Evolutionary conservation across 2,329 filamentous ascomycete genomes (phyloP), one percentile per base, ranked within the genome.

Genomic region (Talaromyces sp.): DNA sequence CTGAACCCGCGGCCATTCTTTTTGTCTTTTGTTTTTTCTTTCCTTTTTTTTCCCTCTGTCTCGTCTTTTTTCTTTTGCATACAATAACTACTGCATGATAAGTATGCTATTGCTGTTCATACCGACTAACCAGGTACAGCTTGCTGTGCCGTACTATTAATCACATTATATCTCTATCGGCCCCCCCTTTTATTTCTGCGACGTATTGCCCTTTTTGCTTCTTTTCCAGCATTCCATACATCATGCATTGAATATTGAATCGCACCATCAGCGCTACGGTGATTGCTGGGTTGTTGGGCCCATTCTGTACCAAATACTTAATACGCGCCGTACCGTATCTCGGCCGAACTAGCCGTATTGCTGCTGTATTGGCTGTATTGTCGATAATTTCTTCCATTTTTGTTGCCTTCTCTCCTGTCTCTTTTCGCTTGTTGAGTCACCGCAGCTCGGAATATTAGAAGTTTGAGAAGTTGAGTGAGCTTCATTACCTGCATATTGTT

Each of bases 311-410:
- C 28, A 28, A 17, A 37, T 39, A 39, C 17, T n/a, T 28, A 52
- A 52, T 37, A 37, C 48, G 33, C 48, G 33, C 48, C 33, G 48
- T 52, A 52, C 35, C 48, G 48, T 52, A 52, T 37, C 39, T 52
- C 35, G 48, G 19, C 19, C 15, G 13, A 52, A 39, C 48, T 52
- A 52, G 48, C 25, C 19, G 48, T 52, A 52, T 46, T 46, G 43
- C n/a, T 31, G 22, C 17, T 25, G 48, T 37, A 37, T 52, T 39
- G 22, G 35, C 4, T 17, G 50, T 53, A 53, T 53, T 53, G 40
- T 53, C 31, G 50, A 53, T 2, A n/a, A 17, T 53, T 43, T 43
- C 35, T 15, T 39, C 35, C 13, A 48, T 9, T 31, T n/a, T 17
- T 43, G 9, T 35, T 15, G 45, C 45, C 45, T n/a, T n/a, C n/a